Evolutionary conservation across 2,329 filamentous ascomycete species (phyloP).

Genomic region (Sphaerostilbella broomeana): DNA sequence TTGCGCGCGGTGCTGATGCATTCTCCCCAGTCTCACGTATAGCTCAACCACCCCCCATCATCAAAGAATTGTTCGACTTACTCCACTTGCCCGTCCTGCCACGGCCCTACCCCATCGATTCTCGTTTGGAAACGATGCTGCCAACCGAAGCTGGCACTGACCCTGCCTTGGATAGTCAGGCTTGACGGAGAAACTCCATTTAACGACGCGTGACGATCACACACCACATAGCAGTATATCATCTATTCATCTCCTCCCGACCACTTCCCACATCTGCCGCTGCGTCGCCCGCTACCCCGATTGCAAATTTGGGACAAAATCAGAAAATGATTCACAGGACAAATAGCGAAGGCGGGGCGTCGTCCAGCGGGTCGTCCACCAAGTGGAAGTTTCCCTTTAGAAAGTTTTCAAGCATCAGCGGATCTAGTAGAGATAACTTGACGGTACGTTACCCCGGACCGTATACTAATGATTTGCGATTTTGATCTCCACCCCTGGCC

Average conservation of each 20-base stretch:
- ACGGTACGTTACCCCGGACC: slow-evolving; percentile 11
- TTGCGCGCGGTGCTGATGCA: too few species aligned
- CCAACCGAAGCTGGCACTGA: slow-evolving; percentile 14
- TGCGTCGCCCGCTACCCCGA: too few species aligned
- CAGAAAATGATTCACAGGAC: slow-evolving; percentile 27
- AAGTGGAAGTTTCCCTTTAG: slow-evolving; percentile 19
- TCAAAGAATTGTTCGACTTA: too few species aligned
- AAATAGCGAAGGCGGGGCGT: slow-evolving; percentile 22
- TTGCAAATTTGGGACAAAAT: too few species aligned
- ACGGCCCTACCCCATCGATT: background rate
- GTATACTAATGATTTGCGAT: too few species aligned
- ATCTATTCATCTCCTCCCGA: too few species aligned
- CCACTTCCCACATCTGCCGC: too few species aligned
- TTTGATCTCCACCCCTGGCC: background rate
- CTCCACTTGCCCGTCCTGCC: background rate
- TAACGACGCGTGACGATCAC: slow-evolving; percentile 4
- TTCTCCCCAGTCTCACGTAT: too few species aligned
- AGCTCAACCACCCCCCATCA: too few species aligned
- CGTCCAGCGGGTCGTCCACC: slow-evolving; percentile 14
- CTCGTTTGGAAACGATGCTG: slow-evolving; percentile 11
- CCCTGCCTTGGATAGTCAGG: slow-evolving; percentile 13
- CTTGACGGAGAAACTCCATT: slow-evolving; percentile 12
- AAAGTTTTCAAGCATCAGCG: slow-evolving; percentile 18
- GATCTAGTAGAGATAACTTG: slow-evolving; percentile 17
- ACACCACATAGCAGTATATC: too few species aligned